These are phyloP conservation scores for Cladosporium sp. DNA, from an alignment of 2,329 filamentous ascomycete species.

Conservation along the genomic window DNA sequence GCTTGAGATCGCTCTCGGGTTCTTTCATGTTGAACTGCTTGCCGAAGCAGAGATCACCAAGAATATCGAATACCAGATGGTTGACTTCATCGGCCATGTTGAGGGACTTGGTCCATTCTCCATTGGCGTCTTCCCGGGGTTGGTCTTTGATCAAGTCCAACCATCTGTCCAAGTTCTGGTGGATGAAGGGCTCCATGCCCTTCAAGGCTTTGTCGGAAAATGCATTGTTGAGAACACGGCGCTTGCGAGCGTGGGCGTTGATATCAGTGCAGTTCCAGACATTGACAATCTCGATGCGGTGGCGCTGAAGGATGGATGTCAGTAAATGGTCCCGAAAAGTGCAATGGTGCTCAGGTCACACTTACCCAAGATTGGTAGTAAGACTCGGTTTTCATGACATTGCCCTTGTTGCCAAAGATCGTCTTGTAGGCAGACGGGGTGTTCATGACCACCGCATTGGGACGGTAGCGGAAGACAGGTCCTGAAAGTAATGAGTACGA, in stretches of 20 bases:
- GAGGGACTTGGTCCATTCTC: slow-evolving; percentile 8
- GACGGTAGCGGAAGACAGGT: slow-evolving; percentile 19
- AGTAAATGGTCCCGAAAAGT: too few relatives aligned
- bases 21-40: slow-evolving; percentile 42
- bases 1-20: slow-evolving; percentile 29
- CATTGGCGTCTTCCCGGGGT: background rate
- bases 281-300: slow-evolving; percentile 13
- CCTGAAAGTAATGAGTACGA: slow-evolving; percentile 2
- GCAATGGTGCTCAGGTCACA: too few relatives aligned
- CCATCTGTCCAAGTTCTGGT: slow-evolving; percentile 17
- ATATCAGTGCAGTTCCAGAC: slow-evolving; percentile 21
- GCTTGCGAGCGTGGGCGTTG: slow-evolving; percentile 15
- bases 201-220: slow-evolving; percentile 19
- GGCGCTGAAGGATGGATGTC: too few relatives aligned
- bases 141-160: slow-evolving; percentile 1
- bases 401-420: slow-evolving; percentile 20
- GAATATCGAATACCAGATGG: slow-evolving; percentile 41
- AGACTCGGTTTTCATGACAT: slow-evolving; percentile 18
- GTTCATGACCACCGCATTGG: slow-evolving; percentile 20
- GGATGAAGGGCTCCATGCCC: slow-evolving; percentile 17
- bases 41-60: slow-evolving; percentile 40
- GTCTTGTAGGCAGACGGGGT: slow-evolving; percentile 18
- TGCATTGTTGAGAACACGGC: slow-evolving; percentile 17
- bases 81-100: slow-evolving; percentile 44
- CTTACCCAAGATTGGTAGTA: slow-evolving; percentile 20